Conservation (phyloP, 352 stramenopile species). For the Pythium aquatile region DNA sequence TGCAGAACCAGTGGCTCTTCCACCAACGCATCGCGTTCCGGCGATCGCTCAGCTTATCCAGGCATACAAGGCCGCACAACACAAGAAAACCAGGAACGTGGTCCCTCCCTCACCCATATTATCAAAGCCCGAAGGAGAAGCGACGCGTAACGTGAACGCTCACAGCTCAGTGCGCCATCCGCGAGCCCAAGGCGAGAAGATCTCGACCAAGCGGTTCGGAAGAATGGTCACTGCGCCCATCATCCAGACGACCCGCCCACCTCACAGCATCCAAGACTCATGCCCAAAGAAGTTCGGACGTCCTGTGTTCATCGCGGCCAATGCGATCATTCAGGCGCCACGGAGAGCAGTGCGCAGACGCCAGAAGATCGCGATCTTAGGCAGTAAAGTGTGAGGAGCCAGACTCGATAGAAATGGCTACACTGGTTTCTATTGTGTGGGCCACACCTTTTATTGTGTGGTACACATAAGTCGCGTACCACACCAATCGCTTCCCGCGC, state of each 20-base stretch:
- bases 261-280: neutral
- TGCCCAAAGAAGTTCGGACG: neutral
- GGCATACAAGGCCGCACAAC: neutral
- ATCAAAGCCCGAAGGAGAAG: neutral
- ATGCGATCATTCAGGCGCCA: neutral
- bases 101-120: neutral
- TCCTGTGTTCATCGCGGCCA: constrained; percentile 6
- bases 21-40: no score
- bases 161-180: neutral
- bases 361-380: neutral
- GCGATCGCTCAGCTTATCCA: neutral
- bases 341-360: neutral
- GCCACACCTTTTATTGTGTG: constrained; percentile 15
- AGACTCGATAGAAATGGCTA: constrained; percentile 6
- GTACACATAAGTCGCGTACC: constrained; percentile 12
- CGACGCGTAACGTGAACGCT: neutral
- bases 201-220: neutral
- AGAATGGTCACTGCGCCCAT: constrained; percentile 1
- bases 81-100: neutral
- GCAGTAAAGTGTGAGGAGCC: neutral
- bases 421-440: constrained; percentile 10
- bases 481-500: constrained; percentile 17
- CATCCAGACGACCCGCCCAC: neutral
- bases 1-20: no score
- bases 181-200: neutral